Evolutionary conservation across 2,329 filamentous ascomycete genomes (phyloP).

Genomic region (Trichoderma afroharzianum): DNA sequence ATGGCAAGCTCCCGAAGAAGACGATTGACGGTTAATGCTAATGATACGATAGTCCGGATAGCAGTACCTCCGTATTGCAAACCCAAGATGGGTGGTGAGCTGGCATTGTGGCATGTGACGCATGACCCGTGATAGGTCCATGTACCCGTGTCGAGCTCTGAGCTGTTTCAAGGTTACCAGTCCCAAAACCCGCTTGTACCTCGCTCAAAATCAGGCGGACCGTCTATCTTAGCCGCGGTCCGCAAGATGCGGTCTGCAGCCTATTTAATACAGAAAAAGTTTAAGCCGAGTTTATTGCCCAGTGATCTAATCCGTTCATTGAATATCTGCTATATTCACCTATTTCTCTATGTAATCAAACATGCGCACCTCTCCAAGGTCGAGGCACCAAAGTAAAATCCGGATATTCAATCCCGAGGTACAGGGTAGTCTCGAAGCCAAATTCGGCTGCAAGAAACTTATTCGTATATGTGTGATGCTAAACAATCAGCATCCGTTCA

Average conservation of each 20-base stretch:
- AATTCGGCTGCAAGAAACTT: background rate
- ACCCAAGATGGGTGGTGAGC: background rate
- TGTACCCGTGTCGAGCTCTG: background rate
- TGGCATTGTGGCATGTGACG: background rate
- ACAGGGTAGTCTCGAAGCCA: background rate
- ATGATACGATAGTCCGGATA: background rate
- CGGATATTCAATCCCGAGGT: background rate
- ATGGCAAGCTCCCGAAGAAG: background rate
- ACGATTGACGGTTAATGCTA: background rate
- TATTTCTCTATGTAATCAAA: background rate
- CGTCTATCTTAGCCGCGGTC: slow-evolving; percentile 47
- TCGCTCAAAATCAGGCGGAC: background rate
- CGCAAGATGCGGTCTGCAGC: background rate
- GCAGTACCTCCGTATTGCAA: background rate
- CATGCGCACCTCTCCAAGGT: background rate
- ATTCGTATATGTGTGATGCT: background rate
- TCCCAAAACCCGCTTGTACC: background rate
- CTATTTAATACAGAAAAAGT: background rate
- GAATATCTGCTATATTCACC: background rate
- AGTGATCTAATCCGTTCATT: background rate
- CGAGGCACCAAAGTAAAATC: background rate
- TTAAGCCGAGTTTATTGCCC: background rate
- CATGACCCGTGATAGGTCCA: background rate
- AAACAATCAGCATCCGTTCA: background rate
- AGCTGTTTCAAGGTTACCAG: background rate